Conservation (phyloP, 2,329 filamentous ascomycete species). For the Aspergillus texensis region DNA sequence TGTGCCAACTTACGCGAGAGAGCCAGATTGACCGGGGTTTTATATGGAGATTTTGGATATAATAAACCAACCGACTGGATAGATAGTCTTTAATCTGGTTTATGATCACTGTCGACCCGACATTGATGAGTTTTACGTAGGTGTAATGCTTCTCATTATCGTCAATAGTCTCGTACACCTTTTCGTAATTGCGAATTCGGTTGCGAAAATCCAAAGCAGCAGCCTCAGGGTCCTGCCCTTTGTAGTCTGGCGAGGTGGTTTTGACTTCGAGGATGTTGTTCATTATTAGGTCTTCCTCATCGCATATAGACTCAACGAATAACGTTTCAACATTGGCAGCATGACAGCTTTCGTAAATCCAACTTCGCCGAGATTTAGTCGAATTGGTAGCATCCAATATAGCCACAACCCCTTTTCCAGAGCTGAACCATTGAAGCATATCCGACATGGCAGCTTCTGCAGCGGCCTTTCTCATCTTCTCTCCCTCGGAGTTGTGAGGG, state of each 20-base stretch:
- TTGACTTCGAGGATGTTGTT: conserved; percentile 98
- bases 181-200: conserved; percentile 95
- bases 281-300: conserved; percentile 95
- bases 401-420: conserved; percentile 77
- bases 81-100: conserved; percentile 97
- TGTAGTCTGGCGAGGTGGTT: conserved; percentile 92
- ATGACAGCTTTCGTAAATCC: conserved; percentile 82
- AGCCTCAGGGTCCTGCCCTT: conserved; percentile 87
- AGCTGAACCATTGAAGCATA: conserved; percentile 90
- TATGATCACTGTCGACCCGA: conserved; percentile 95
- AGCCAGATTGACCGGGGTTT: conserved; percentile 96
- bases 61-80: conserved; percentile 95
- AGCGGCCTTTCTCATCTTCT: conserved; percentile 82
- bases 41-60: conserved; percentile 98
- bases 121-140: conserved; percentile 96
- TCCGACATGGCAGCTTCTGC: conserved; percentile 90
- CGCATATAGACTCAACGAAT: conserved; percentile 96
- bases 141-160: conserved; percentile 85
- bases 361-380: conserved; percentile 83
- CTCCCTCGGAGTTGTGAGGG: conserved; percentile 83
- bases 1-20: conserved; percentile 69
- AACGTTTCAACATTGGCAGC: conserved; percentile 82
- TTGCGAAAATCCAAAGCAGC: conserved; percentile 91
- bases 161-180: conserved; percentile 91
- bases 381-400: conserved; percentile 97